A percentile compares a stretch with the other conserved stretches of the same genome.
Conservation (phyloP, 306 rosid species). For the Cicer chorassanicum region DNA sequence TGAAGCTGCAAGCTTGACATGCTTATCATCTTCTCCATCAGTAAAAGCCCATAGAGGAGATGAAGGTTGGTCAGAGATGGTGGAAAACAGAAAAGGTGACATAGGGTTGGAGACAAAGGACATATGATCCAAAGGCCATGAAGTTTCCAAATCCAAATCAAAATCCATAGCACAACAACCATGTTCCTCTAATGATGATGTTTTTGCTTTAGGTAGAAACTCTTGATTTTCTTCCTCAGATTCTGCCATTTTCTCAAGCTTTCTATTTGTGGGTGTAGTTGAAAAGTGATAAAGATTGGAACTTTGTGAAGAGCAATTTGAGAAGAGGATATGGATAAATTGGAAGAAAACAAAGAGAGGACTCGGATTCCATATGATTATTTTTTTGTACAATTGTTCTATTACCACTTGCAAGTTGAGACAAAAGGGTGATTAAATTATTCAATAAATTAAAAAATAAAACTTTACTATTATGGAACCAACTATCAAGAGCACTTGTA, state of each 20-base stretch:
- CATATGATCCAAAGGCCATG: constrained; percentile 83
- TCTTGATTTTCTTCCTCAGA: constrained; percentile 59
- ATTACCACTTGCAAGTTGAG: constrained; percentile 49
- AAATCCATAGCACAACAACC: constrained; percentile 63
- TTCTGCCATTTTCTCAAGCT: constrained; percentile 54
- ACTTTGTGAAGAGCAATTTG: constrained; percentile 31
- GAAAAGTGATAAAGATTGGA: constrained; percentile 31
- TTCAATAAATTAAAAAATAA: constrained; percentile 27
- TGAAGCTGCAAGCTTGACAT: constrained; percentile 43
- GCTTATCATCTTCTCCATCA: constrained; percentile 56
- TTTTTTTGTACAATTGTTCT: constrained; percentile 21
- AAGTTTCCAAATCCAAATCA: constrained; percentile 68
- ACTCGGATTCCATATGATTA: constrained; percentile 23
- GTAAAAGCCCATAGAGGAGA: constrained; percentile 77
- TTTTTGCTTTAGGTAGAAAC: constrained; percentile 50
- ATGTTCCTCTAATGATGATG: constrained; percentile 23
- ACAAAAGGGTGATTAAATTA: constrained; percentile 44
- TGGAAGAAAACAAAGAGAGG: constrained; percentile 29
- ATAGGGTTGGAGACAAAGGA: constrained; percentile 59
- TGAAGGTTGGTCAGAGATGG: constrained; percentile 60
- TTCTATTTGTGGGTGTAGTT: constrained; percentile 10
- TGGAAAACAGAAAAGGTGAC: constrained; percentile 63
- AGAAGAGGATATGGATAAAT: constrained; percentile 22
- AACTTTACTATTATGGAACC: constrained; percentile 35
- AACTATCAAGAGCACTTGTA: constrained; percentile 42